These are phyloP conservation scores for Lasiodiplodia citricola DNA, from an alignment of 2,329 filamentous ascomycete species.

Conservation along the genomic window DNA sequence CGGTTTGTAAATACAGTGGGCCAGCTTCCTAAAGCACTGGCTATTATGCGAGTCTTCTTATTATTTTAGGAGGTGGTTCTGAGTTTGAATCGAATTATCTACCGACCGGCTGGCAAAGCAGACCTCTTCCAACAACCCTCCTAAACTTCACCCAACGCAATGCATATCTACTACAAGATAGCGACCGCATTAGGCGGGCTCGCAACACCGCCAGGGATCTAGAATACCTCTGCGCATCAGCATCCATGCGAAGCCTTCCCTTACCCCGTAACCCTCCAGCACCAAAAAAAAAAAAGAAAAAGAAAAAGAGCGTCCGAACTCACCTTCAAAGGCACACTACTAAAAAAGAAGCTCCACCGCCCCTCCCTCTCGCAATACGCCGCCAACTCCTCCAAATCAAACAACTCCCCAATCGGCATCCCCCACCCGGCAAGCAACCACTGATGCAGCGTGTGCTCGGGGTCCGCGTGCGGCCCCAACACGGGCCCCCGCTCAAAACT, in stretches of 20 bases:
- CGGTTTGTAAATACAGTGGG: no score
- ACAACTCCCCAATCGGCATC: slow-evolving; percentile 50
- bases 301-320: slow-evolving; percentile 12
- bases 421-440: slow-evolving; percentile 59
- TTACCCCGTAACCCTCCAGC: background rate
- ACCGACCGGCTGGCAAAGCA: no score
- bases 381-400: slow-evolving; percentile 57
- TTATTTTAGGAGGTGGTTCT: no score
- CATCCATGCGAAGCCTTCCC: background rate
- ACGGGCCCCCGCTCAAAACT: slow-evolving; percentile 53
- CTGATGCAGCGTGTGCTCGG: slow-evolving; percentile 42
- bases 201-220: slow-evolving; percentile 42
- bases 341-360: slow-evolving; percentile 65
- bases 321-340: slow-evolving; percentile 63
- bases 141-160: background rate
- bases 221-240: background rate
- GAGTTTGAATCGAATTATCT: no score
- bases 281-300: no score
- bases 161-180: slow-evolving; percentile 34
- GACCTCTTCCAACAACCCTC: no score
- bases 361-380: slow-evolving; percentile 58
- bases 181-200: slow-evolving; percentile 46
- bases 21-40: no score
- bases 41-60: no score
- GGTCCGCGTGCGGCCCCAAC: slow-evolving; percentile 38